phyloP scores from a whole-genome alignment of 1,139 yeast species.

The Kodamaea alishanica region DNA sequence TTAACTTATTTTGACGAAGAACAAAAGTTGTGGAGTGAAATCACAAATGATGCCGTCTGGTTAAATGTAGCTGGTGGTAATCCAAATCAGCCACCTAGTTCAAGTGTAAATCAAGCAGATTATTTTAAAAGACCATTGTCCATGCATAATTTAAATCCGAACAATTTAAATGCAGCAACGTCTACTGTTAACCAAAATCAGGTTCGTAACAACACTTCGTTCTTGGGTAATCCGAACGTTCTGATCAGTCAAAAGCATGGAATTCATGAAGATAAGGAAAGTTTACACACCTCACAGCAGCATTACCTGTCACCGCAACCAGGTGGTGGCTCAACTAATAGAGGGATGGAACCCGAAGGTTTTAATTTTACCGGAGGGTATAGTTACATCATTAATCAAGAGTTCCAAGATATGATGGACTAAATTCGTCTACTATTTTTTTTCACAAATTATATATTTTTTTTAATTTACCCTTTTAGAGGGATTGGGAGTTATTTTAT shows the following conservation, averaged over 20 bases:
- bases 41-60: slow-evolving; percentile 75
- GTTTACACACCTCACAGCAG: no score
- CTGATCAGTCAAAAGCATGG: no score
- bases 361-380: slow-evolving; percentile 24
- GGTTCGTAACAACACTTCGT: background rate
- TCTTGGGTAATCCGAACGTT: no score
- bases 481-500: background rate
- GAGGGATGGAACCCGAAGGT: slow-evolving; percentile 7
- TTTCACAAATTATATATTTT: slow-evolving; percentile 1
- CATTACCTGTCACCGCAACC: background rate
- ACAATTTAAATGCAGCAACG: slow-evolving; percentile 1
- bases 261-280: no score
- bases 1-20: slow-evolving; percentile 48
- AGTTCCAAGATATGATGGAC: slow-evolving; percentile 37
- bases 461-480: background rate
- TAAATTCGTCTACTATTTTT: slow-evolving; percentile 5
- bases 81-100: slow-evolving; percentile 20
- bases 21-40: slow-evolving; percentile 69
- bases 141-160: slow-evolving; percentile 7
- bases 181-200: background rate
- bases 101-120: slow-evolving; percentile 5
- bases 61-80: slow-evolving; percentile 30
- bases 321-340: slow-evolving; percentile 3
- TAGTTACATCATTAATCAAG: slow-evolving; percentile 38
- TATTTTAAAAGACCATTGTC: slow-evolving; percentile 8